phyloP scores from a whole-genome alignment of 1,139 yeast species.

The Eremothecium sinecaudum region DNA sequence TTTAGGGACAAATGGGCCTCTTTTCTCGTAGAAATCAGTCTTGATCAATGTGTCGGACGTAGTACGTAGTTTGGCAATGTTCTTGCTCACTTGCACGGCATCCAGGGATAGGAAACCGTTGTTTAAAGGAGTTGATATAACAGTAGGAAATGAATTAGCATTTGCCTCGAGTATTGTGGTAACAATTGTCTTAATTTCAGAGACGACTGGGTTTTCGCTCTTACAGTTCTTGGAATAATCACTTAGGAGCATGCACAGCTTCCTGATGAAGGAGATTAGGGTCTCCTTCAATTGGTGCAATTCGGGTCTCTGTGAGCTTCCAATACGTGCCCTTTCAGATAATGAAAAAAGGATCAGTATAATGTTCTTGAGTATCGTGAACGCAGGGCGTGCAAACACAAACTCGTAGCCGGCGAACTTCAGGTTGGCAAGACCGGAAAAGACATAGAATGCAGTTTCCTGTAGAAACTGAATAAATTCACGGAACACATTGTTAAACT shows the following conservation, averaged over 20 bases:
- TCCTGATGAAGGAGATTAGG: slow-evolving; percentile 17
- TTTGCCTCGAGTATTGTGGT: slow-evolving; percentile 5
- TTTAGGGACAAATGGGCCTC: slow-evolving; percentile 16
- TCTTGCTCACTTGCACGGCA: slow-evolving; percentile 12
- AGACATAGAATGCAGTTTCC: slow-evolving; percentile 26
- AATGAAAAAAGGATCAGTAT: slow-evolving; percentile 22
- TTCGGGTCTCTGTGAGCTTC: slow-evolving; percentile 7
- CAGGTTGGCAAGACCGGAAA: slow-evolving; percentile 26
- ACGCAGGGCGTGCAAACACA: slow-evolving; percentile 22
- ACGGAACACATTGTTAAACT: slow-evolving; percentile 15
- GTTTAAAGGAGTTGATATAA: background rate
- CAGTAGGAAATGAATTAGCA: background rate
- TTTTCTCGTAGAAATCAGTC: slow-evolving; percentile 22
- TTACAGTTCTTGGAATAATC: slow-evolving; percentile 28
- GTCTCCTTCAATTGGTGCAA: slow-evolving; percentile 11
- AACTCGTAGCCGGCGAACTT: slow-evolving; percentile 28
- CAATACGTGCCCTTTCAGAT: slow-evolving; percentile 12
- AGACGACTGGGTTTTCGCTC: slow-evolving; percentile 15
- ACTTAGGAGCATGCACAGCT: slow-evolving; percentile 23
- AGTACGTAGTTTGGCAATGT: slow-evolving; percentile 16
- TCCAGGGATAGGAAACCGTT: slow-evolving; percentile 18
- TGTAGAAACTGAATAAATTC: slow-evolving; percentile 22
- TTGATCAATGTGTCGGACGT: slow-evolving; percentile 29
- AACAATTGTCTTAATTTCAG: slow-evolving; percentile 10
- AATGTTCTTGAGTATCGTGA: slow-evolving; percentile 16